Evolutionary conservation across 2,329 filamentous ascomycete species (phyloP).

Genomic region (Ophiostoma novo-ulmi): DNA sequence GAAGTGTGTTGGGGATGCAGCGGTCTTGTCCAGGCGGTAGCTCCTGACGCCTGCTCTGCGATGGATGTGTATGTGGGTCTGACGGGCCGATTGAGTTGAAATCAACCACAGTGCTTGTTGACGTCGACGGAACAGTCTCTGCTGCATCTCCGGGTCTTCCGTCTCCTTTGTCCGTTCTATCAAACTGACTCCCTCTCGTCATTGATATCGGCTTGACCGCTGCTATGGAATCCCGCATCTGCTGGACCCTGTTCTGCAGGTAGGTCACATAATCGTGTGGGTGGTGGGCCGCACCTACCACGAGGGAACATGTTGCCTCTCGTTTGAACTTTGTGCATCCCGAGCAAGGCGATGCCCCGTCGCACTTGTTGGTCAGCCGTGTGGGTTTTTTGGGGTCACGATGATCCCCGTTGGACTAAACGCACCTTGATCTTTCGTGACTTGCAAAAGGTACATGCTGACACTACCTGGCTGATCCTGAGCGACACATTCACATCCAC

Average conservation of each 20-base stretch:
- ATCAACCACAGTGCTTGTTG: background rate
- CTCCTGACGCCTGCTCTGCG: background rate
- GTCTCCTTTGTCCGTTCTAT: background rate
- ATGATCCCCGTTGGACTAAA: background rate
- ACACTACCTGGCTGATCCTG: slow-evolving; percentile 28
- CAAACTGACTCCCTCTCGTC: background rate
- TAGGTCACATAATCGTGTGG: slow-evolving; percentile 29
- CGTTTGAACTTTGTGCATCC: slow-evolving; percentile 30
- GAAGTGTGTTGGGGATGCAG: background rate
- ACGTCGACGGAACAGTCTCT: background rate
- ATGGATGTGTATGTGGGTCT: background rate
- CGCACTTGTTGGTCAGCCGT: slow-evolving; percentile 22
- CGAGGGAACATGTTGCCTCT: slow-evolving; percentile 28
- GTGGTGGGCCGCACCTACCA: slow-evolving; percentile 18
- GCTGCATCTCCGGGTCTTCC: background rate
- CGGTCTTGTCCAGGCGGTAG: background rate
- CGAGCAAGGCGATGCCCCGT: slow-evolving; percentile 29
- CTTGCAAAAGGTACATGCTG: slow-evolving; percentile 30
- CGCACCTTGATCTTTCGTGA: slow-evolving; percentile 28
- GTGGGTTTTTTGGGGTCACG: background rate
- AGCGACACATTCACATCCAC: slow-evolving; percentile 16
- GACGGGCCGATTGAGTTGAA: background rate
- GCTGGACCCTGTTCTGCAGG: slow-evolving; percentile 27
- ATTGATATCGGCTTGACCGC: background rate
- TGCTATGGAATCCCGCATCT: slow-evolving; percentile 16